Evolutionary conservation across 2,329 filamentous ascomycete species (phyloP), one percentile per base, ranked within the genome.

Genomic region (Fusarium sp.): DNA sequence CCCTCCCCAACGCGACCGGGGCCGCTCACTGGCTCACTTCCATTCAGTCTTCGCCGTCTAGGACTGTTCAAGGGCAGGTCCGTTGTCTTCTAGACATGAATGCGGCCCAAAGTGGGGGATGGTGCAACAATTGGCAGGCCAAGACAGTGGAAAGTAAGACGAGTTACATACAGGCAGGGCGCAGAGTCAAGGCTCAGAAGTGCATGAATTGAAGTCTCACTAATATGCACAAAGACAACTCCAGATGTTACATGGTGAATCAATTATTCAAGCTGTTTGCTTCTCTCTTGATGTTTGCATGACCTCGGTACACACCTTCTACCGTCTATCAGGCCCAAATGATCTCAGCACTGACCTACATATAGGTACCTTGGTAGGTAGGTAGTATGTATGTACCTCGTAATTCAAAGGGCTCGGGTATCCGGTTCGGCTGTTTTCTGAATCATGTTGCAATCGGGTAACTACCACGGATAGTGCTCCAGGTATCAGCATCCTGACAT

Each of bases 41-140:
- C 28, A 48, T 48, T 48, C 45, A 42, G 22, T 20, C 22, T 18
- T 50, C 53, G 38, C 38, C 36, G 62, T 57, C 35, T 12, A 63
- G 66, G 33, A 38, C 53, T 50, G 45, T 24, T 50, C n/a, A 50
- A 50, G n/a, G 16, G 30, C 47, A 50, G 30, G 47, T 33, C 51
- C 36, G 36, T 42, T 18, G 30, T 50, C 50, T 26, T 57, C n/a
- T 56, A 44, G 47, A 66, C 61, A 41, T 61, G 70, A 68, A 71
- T 73, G 71, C 71, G 71, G 71, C 71, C 71, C 59, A 73, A 73
- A 68, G 71, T 73, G 71, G 71, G 64, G 47, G 71, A 74, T 73
- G 71, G 61, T 67, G 71, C 67, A 68, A 71, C 66, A 73, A 68
- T 61, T 57, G 57, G 65, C 50, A 68, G 63, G 66, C 47, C 55